Percentiles rank a stretch among this genome's conserved stretches.
Conservation (phyloP, 345 rosid genomes). For the Populus deltoides region DNA sequence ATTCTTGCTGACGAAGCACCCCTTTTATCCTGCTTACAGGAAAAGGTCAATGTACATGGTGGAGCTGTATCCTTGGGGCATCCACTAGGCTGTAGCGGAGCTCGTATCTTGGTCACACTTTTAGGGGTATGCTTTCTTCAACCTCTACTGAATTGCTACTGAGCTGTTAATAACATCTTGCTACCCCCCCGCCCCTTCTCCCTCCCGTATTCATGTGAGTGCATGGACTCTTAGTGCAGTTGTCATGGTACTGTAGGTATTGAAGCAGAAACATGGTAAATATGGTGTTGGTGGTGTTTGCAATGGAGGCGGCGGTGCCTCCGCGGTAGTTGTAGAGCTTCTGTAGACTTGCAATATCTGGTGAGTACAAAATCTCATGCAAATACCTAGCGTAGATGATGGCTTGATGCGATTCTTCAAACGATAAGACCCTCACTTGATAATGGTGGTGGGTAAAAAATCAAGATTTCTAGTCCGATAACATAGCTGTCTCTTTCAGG, state of each 20-base stretch:
- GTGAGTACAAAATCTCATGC: constrained; percentile 7
- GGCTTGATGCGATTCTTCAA: no score
- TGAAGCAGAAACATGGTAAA: constrained; percentile 72
- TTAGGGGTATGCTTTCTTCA: constrained; percentile 65
- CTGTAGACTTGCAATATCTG: constrained; percentile 47
- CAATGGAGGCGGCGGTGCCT: constrained; percentile 99
- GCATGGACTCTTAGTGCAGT: neutral
- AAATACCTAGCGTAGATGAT: no score
- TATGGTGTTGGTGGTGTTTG: constrained; percentile 90
- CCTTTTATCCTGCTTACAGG: constrained; percentile 40
- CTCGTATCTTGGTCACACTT: constrained; percentile 88
- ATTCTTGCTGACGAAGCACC: neutral
- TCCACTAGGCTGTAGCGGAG: constrained; percentile 99
- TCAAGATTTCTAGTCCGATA: neutral
- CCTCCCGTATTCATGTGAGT: neutral
- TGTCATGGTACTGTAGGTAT: constrained; percentile 40
- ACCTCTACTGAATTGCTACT: neutral
- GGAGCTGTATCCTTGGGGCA: constrained; percentile 98
- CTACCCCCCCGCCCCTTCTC: neutral
- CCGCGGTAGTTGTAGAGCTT: constrained; percentile 84
- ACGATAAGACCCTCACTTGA: neutral
- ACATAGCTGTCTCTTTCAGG: neutral
- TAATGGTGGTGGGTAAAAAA: neutral
- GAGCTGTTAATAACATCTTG: neutral
- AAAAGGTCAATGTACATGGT: constrained; percentile 82